Conservation (phyloP, 2,329 filamentous ascomycete species). For the Periconia sp. region DNA sequence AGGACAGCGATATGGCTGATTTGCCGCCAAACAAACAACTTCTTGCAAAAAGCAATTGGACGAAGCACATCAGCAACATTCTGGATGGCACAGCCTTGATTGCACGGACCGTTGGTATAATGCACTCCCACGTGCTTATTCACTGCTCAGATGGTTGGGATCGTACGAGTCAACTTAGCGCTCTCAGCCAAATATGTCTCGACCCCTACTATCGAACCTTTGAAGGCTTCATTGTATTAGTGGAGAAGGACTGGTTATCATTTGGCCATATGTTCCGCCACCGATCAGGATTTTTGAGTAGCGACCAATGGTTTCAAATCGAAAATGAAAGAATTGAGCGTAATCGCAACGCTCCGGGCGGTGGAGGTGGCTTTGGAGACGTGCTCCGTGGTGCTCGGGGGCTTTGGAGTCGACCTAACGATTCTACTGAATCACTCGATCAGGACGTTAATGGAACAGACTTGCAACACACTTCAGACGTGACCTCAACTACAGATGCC, state of each 20-base stretch:
- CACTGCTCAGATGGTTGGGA: slow-evolving; percentile 99
- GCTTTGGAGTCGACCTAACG: slow-evolving; percentile 81
- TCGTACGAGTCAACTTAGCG: slow-evolving; percentile 90
- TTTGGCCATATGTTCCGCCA: slow-evolving; percentile 98
- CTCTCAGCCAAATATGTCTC: slow-evolving; percentile 86
- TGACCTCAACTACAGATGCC: slow-evolving; percentile 44
- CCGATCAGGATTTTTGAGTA: slow-evolving; percentile 82
- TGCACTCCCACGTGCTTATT: slow-evolving; percentile 92
- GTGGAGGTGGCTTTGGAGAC: slow-evolving; percentile 79
- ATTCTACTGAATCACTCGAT: slow-evolving; percentile 62
- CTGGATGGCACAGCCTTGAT: slow-evolving; percentile 84
- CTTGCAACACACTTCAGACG: slow-evolving; percentile 50
- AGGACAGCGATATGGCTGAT: slow-evolving; percentile 85
- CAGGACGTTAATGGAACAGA: slow-evolving; percentile 61
- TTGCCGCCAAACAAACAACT: slow-evolving; percentile 80
- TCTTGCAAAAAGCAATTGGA: slow-evolving; percentile 82
- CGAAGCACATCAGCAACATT: slow-evolving; percentile 83
- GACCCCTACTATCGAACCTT: slow-evolving; percentile 95
- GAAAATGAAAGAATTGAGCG: slow-evolving; percentile 75
- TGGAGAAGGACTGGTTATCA: slow-evolving; percentile 97
- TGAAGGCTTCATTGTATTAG: slow-evolving; percentile 88
- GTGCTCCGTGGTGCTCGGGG: slow-evolving; percentile 82
- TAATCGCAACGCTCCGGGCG: slow-evolving; percentile 37
- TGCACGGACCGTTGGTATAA: slow-evolving; percentile 82
- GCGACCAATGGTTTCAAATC: slow-evolving; percentile 90